A percentile compares a stretch with the other conserved stretches of the same genome.
phyloP scores from a whole-genome alignment of 768 basidiomycete species.

The Aureoboletus auriporus region DNA sequence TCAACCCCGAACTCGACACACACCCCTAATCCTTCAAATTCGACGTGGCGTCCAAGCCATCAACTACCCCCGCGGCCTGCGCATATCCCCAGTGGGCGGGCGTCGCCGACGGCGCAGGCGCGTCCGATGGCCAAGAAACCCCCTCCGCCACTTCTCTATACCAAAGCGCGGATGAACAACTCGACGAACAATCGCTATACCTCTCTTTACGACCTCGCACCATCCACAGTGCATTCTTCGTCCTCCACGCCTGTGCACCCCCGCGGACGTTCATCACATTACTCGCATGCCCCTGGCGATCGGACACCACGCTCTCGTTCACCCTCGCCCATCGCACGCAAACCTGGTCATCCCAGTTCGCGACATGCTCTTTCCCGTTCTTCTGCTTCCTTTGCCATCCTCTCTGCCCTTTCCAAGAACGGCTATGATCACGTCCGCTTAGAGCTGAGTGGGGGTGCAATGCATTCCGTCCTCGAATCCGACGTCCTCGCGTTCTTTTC shows the following conservation, averaged over 20 bases:
- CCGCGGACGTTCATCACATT: slow-evolving; percentile 25
- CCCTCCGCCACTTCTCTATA: slow-evolving; percentile 16
- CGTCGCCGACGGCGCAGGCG: slow-evolving; percentile 25
- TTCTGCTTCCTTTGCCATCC: slow-evolving; percentile 15
- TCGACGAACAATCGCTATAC: slow-evolving; percentile 21
- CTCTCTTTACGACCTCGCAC: slow-evolving; percentile 17
- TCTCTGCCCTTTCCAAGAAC: slow-evolving; percentile 53
- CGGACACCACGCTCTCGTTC: slow-evolving; percentile 30
- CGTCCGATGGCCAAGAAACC: slow-evolving; percentile 27
- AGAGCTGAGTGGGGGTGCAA: slow-evolving; percentile 41
- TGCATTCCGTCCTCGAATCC: slow-evolving; percentile 55
- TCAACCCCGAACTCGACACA: slow-evolving; percentile 27
- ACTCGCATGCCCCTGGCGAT: slow-evolving; percentile 13
- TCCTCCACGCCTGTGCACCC: slow-evolving; percentile 32
- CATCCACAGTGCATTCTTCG: slow-evolving; percentile 27
- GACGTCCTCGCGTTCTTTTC: slow-evolving; percentile 67
- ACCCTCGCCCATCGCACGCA: slow-evolving; percentile 40
- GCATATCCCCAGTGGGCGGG: slow-evolving; percentile 22
- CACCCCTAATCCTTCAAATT: slow-evolving; percentile 20
- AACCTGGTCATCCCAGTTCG: slow-evolving; percentile 32
- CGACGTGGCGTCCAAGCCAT: slow-evolving; percentile 21
- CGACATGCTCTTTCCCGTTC: slow-evolving; percentile 22
- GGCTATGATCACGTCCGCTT: slow-evolving; percentile 66
- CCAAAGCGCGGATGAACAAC: slow-evolving; percentile 26
- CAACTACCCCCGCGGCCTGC: slow-evolving; percentile 28